Conservation (phyloP, 1,284 basidiomycete species). For the Pholiota adiposa region DNA sequence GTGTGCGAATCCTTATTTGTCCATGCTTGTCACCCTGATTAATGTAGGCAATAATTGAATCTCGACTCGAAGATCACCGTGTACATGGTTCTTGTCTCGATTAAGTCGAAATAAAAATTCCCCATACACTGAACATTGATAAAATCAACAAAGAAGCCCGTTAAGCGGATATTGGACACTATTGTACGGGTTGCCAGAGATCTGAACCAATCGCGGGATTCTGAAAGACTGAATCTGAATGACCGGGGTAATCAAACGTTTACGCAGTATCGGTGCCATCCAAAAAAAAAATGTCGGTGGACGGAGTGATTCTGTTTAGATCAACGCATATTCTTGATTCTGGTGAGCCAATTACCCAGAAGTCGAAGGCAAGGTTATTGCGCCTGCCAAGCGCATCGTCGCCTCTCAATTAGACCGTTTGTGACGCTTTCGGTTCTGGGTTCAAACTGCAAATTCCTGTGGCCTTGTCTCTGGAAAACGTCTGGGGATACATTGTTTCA, state of each 20-base stretch:
- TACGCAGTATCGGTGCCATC: not conserved
- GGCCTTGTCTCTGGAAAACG: not conserved
- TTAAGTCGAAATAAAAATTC: not conserved
- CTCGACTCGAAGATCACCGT: not conserved
- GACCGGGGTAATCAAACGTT: not conserved
- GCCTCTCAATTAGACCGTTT: constrained; percentile 3
- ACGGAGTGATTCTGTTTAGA: not conserved
- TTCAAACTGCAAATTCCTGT: not conserved
- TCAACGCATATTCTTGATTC: not conserved
- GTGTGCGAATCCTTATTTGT: constrained; percentile 3
- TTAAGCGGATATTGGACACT: not conserved
- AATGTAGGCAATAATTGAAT: not conserved
- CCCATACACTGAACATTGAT: not conserved
- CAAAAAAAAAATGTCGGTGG: not conserved
- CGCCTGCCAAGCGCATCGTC: not conserved
- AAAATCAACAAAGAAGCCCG: not conserved
- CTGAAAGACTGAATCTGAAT: not conserved
- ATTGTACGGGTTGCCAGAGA: not conserved
- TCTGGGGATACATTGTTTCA: not conserved
- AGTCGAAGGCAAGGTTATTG: not conserved
- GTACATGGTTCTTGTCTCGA: not conserved
- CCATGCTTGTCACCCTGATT: not conserved
- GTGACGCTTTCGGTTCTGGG: not conserved
- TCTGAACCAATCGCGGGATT: not conserved
- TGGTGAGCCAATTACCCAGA: too few relatives aligned